Base-by-base conservation (phyloP, 1,284 basidiomycete species). In the Leccinum angustisporum region DNA sequence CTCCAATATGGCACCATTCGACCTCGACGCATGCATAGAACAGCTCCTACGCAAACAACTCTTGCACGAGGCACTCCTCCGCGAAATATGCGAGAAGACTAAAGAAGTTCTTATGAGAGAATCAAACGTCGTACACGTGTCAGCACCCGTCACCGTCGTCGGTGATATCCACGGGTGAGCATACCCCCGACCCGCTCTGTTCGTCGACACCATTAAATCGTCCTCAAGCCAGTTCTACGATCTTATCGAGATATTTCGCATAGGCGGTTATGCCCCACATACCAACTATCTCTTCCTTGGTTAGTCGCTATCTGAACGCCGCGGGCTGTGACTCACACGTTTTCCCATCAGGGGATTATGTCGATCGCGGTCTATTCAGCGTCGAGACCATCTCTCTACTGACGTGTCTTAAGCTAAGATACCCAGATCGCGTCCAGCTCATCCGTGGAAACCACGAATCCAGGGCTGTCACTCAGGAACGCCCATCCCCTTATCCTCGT, bases 81-180 rank as follows among this genome's bases (percentile, higher is more conserved):
- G 95, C 61, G 95, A 98, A 81, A 97, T 98, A 83, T 98, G 95
- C 82, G 95, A 97, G 72, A 97, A 97, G 79, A 97, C 95, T 33
- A 98, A 98, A 75, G 96, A 98, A 76, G 93, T 99, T 1, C 86
- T 99, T 63, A 99, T 99, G 97, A 83, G 94, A 67, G 97, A 99
- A 80, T 95, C 92, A 66, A 99, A 99, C 73, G 97, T 99, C 62
- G 95, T 99, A 13, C 97, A 99, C 73, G 93, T 99, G 69, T 91
- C 88, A 65, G 92, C 96, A 1, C 97, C 97, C n/a, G 95, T 99
- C 52, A 99, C 97, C 1, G 97, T 99, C 33, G 97, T 99, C 33
- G 97, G 97, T 59, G 97, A 99, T 76, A 99, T 99, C 60, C 97
- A 99, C 77, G 97, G 95, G 95, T 96, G 78, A 85, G 91, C 80